Base-by-base conservation (phyloP, 371 early-diverging fungal genomes). In the Circinella umbellata region DNA sequence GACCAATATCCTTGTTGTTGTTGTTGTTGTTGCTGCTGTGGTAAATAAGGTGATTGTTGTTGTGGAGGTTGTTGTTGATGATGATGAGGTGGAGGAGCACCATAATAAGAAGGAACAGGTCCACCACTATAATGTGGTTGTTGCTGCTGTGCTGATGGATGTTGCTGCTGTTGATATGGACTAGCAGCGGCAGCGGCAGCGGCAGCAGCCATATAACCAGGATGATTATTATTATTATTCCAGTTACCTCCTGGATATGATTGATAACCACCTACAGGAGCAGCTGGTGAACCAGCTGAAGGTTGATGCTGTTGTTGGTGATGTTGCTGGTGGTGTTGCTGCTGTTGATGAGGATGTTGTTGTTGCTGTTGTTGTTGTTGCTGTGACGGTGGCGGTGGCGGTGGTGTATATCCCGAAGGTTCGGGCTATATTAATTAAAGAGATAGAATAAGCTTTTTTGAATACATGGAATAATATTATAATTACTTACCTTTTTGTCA, bases 1-100 rank as follows among this genome's bases (percentile, higher is more conserved):
- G 65, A 27, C 81, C 81, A 81, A 53, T 79, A 81, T 5, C 75
- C 74, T 34, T 69, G 71, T 35, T 70, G 78, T 46, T 42, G 65
- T 54, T 42, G n/a, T n/a, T n/a, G 65, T 54, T 42, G 65, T 4
- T 48, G 65, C 34, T 57, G 57, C 34, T 57, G 57, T 34, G 57
- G n/a, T 27, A 57, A 34, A 34, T 57, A 57, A 11, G 74, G 73
- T 74, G 79, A 73, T 48, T 81, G 79, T 47, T 78, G 80, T 18
- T 64, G 65, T 38, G 71, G 73, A 13, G 68, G 37, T 38, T 78
- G 76, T 17, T 76, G 73, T 17, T 70, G 54, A 14, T 54, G 57
- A 34, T 34, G 74, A n/a, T 51, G 51, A n/a, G 51, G 51, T n/a
- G 14, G 51, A n/a, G 51, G 17, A 13, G 51, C 51, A 49, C 74